phyloP scores from a whole-genome alignment of 768 basidiomycete species.

The Tephrocybe sp. region DNA sequence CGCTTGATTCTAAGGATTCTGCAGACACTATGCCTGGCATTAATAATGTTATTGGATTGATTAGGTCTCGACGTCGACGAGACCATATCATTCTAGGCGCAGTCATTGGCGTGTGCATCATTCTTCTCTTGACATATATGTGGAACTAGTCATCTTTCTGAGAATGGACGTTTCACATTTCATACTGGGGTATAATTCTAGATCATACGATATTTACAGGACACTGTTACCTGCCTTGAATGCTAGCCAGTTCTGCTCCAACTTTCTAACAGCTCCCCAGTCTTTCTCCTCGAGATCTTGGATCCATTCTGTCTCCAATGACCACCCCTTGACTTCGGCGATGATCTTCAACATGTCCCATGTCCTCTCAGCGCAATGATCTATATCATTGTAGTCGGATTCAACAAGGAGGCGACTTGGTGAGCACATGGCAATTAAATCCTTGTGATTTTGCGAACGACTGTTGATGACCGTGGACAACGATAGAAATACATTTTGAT shows the following conservation, averaged over 20 bases:
- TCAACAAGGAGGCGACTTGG: constrained; percentile 77
- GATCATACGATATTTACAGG: neutral
- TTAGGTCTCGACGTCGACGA: constrained; percentile 83
- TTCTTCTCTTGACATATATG: constrained; percentile 50
- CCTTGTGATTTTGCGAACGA: constrained; percentile 59
- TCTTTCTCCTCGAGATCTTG: constrained; percentile 30
- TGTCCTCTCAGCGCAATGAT: constrained; percentile 53
- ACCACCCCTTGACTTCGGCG: constrained; percentile 77
- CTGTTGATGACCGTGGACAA: constrained; percentile 84
- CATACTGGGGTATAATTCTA: neutral
- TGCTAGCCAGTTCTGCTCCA: constrained; percentile 69
- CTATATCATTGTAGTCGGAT: constrained; percentile 77
- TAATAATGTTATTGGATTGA: constrained; percentile 87
- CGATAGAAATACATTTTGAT: constrained; percentile 82
- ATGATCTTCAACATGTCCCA: constrained; percentile 77
- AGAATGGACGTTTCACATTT: neutral
- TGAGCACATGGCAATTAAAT: constrained; percentile 63
- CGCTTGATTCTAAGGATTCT: neutral
- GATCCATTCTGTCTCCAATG: constrained; percentile 60
- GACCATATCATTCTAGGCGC: constrained; percentile 88
- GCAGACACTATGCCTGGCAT: constrained; percentile 91
- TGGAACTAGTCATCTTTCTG: constrained; percentile 30
- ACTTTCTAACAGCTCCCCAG: constrained; percentile 64
- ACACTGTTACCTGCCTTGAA: constrained; percentile 53
- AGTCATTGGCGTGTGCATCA: constrained; percentile 81